Conservation (phyloP, 148 eudicot species). For the Rhododendron williamsianum region DNA sequence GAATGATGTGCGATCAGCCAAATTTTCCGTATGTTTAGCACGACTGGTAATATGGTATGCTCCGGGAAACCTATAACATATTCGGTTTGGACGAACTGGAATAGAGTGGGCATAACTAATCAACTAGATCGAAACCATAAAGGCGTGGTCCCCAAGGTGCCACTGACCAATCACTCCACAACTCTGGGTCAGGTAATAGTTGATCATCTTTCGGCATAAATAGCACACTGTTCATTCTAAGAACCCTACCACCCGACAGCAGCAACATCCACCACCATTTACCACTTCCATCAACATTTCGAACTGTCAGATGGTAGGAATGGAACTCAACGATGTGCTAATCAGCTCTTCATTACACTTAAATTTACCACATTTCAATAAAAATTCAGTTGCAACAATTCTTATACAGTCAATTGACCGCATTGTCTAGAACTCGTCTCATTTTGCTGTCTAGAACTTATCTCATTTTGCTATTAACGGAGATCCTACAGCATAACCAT, state of each 20-base stretch:
- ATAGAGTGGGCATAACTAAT: neutral
- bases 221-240: neutral
- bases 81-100: no score
- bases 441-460: neutral
- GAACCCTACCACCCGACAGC: neutral
- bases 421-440: neutral
- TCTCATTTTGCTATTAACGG: neutral
- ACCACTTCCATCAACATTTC: neutral
- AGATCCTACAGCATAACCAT: neutral
- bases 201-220: neutral
- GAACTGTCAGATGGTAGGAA: neutral
- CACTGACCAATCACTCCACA: neutral
- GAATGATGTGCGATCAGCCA: no score
- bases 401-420: neutral
- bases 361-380: neutral
- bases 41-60: no score
- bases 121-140: neutral
- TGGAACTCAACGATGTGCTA: neutral
- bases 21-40: no score
- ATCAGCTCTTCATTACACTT: neutral
- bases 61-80: no score
- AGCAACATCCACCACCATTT: neutral
- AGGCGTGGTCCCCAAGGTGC: neutral
- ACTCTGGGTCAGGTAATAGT: neutral
- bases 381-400: neutral